Evolutionary conservation across 106 monocot genomes (phyloP).

Genomic region (Dactylorhiza incarnata): DNA sequence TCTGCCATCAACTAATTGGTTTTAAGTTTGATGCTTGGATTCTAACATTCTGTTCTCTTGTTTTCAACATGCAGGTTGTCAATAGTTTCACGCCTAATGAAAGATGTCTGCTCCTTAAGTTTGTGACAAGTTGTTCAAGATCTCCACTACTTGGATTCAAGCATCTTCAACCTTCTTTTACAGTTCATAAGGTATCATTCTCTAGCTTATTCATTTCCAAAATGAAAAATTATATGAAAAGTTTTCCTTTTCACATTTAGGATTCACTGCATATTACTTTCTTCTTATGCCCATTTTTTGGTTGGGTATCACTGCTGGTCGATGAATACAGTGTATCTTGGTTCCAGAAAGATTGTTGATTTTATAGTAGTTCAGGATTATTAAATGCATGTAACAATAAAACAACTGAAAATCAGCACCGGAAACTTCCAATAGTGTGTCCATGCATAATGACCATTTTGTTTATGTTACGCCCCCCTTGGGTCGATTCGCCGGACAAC

Average conservation of each 20-base stretch:
- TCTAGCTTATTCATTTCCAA: not conserved
- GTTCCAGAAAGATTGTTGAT: not conserved
- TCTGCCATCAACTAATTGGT: too few species aligned
- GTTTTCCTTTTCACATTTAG: not conserved
- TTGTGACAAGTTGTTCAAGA: slow-evolving; percentile 94
- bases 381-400: not conserved
- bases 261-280: not conserved
- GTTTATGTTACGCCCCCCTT: too few species aligned
- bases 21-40: too few species aligned
- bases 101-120: slow-evolving; percentile 84
- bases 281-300: not conserved
- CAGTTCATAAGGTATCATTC: slow-evolving; percentile 75
- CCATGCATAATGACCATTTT: not conserved
- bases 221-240: not conserved
- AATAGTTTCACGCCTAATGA: slow-evolving; percentile 68
- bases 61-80: slow-evolving; percentile 48
- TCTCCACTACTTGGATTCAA: slow-evolving; percentile 94
- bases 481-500: too few species aligned
- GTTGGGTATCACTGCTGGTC: not conserved
- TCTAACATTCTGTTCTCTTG: not conserved
- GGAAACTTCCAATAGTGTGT: not conserved
- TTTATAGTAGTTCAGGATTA: not conserved
- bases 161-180: slow-evolving; percentile 84
- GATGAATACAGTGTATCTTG: not conserved
- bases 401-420: too few species aligned